Conservation (phyloP, 176 grass and related monocot species). For the Lolium multiflorum region DNA sequence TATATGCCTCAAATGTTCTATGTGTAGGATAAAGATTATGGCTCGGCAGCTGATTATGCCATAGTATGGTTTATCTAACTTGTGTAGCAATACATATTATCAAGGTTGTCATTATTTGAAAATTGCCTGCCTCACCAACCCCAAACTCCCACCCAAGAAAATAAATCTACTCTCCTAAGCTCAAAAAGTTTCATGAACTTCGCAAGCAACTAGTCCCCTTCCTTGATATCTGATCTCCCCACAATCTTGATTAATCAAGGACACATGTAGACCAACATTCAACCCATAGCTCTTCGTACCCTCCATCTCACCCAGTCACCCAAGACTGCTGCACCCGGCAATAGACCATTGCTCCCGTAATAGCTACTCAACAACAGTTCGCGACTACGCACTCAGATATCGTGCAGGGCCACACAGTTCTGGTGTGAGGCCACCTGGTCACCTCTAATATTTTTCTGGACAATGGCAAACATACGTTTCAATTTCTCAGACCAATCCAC, state of each 20-base stretch:
- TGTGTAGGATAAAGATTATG: neutral
- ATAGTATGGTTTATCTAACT: neutral
- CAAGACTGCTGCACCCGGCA: neutral
- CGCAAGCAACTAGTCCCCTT: neutral
- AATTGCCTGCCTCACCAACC: neutral
- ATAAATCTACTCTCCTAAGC: neutral
- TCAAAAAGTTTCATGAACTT: neutral
- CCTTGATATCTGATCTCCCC: neutral
- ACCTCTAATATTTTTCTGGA: neutral
- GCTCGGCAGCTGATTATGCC: neutral
- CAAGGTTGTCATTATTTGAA: neutral
- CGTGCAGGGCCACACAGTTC: neutral
- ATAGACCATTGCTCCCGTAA: neutral
- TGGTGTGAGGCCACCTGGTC: constrained; percentile 5
- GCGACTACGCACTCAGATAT: neutral
- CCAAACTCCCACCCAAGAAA: neutral
- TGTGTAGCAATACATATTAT: neutral
- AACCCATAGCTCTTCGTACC: neutral
- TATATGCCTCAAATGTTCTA: neutral
- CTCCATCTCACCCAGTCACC: neutral
- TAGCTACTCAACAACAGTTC: neutral
- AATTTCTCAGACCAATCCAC: constrained; percentile 7
- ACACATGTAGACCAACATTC: neutral
- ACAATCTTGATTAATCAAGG: neutral
- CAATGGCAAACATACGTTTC: neutral